Conservation (phyloP, 768 basidiomycete genomes). For the Ephemerocybe angulata region DNA sequence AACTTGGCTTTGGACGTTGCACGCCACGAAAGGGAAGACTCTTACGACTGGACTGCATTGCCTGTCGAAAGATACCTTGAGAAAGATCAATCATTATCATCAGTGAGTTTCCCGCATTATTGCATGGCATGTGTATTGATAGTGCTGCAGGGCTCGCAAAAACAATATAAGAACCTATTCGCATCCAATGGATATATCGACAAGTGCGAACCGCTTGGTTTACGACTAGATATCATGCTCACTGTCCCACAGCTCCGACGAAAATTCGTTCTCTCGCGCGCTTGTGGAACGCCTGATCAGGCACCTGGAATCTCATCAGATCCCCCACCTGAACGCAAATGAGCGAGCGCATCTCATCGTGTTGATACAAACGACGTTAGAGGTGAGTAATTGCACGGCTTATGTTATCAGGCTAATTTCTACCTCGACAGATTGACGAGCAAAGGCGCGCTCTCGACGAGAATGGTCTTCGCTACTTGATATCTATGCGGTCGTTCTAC, state of each 20-base stretch:
- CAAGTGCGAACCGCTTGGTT: neutral
- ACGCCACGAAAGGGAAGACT: conserved; percentile 20
- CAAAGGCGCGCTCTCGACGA: conserved; percentile 88
- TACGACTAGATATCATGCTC: neutral
- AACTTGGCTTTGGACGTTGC: conserved; percentile 51
- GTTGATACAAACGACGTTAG: conserved; percentile 81
- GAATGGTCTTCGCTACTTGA: conserved; percentile 89
- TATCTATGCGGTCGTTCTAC: conserved; percentile 89
- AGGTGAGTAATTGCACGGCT: conserved; percentile 46
- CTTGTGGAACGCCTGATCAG: conserved; percentile 61
- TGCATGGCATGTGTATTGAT: neutral
- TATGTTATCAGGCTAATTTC: neutral
- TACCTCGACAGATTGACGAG: conserved; percentile 79
- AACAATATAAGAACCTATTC: conserved; percentile 2
- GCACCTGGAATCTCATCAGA: conserved; percentile 55
- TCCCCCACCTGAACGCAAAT: conserved; percentile 70
- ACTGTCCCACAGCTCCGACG: conserved; percentile 44
- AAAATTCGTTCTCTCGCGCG: conserved; percentile 56
- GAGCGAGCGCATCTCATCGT: conserved; percentile 84
- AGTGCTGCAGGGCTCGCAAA: neutral
- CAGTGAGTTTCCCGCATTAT: neutral
- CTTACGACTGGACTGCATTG: conserved; percentile 44
- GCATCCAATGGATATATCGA: neutral
- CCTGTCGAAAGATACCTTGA: conserved; percentile 56
- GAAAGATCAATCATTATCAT: conserved; percentile 23